These are phyloP conservation scores for Aspergillus sp. DNA, from an alignment of 2,329 filamentous ascomycete species.

Conservation along the genomic window DNA sequence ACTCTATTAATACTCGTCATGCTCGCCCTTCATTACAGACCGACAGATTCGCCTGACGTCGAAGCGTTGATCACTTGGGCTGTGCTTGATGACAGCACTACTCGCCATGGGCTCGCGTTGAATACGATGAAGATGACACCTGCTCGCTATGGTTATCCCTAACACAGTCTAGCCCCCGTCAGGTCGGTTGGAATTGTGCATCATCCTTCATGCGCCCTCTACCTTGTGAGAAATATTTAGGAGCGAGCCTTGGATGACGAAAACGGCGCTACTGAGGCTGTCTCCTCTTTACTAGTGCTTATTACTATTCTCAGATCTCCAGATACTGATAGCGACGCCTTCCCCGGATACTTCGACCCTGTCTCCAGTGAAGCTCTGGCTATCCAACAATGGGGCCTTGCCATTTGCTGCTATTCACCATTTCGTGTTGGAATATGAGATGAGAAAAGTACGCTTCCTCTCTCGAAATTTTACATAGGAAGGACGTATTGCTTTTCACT, in stretches of 20 bases:
- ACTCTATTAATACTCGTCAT: slow-evolving; percentile 5
- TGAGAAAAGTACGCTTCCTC: too few species aligned
- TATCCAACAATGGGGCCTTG: too few species aligned
- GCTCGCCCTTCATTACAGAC: not conserved
- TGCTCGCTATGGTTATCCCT: not conserved
- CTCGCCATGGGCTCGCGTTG: not conserved
- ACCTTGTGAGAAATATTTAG: not conserved
- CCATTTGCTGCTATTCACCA: too few species aligned
- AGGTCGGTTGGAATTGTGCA: not conserved
- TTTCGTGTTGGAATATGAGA: too few species aligned
- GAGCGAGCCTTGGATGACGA: not conserved
- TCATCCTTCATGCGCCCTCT: not conserved
- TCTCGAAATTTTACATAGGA: too few species aligned
- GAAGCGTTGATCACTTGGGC: not conserved
- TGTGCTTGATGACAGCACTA: not conserved
- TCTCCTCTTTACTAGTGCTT: not conserved
- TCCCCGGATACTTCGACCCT: too few species aligned
- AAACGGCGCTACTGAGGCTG: not conserved
- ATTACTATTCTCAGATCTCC: not conserved
- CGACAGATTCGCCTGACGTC: not conserved
- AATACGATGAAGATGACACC: not conserved
- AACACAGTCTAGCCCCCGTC: not conserved
- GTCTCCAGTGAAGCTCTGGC: too few species aligned
- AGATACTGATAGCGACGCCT: too few species aligned
- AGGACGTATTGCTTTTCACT: too few species aligned